Conservation (phyloP, 2,329 filamentous ascomycete genomes). For the Penicillium sp. region DNA sequence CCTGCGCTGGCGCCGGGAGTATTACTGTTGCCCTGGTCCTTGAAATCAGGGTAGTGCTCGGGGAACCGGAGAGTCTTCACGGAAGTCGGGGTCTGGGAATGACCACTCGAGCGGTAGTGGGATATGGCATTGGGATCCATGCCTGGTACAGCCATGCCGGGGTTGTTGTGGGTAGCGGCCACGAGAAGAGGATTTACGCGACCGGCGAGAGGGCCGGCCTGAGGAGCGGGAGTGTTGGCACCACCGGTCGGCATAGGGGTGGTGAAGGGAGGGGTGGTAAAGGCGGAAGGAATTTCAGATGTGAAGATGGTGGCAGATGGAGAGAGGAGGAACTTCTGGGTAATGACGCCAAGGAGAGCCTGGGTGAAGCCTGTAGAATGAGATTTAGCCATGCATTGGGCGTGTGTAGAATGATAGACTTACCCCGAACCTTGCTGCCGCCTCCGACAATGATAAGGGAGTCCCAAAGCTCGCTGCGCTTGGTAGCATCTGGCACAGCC, state of each 20-base stretch:
- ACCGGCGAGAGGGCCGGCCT: conserved; percentile 47
- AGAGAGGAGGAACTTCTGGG: conserved; percentile 79
- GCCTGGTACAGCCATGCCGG: conserved; percentile 28
- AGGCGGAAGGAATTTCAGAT: conserved; percentile 87
- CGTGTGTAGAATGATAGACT: conserved; percentile 2
- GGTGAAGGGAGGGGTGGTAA: conserved; percentile 84
- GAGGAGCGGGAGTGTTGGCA: conserved; percentile 69
- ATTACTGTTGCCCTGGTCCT: conserved; percentile 55
- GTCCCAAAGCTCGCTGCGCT: conserved; percentile 85
- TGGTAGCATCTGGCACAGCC: conserved; percentile 75
- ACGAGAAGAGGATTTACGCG: conserved; percentile 85
- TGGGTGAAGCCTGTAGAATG: conserved; percentile 69
- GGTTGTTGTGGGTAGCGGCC: conserved; percentile 64
- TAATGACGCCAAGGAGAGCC: conserved; percentile 73
- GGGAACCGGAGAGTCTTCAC: conserved; percentile 75
- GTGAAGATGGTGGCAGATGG: conserved; percentile 96
- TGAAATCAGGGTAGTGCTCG: conserved; percentile 87
- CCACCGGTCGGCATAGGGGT: conserved; percentile 86
- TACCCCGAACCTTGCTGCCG: conserved; percentile 62
- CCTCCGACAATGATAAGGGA: conserved; percentile 88
- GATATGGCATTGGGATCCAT: conserved; percentile 32
- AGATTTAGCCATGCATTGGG: conserved; percentile 24
- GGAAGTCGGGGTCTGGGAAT: conserved; percentile 72
- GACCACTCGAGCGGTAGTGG: conserved; percentile 55
- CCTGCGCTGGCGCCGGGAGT: conserved; percentile 28